Percentiles rank a stretch among this genome's conserved stretches.
Evolutionary conservation across 169 alveolate genomes (phyloP).

Genomic region (Cyclospora cayetanensis): DNA sequence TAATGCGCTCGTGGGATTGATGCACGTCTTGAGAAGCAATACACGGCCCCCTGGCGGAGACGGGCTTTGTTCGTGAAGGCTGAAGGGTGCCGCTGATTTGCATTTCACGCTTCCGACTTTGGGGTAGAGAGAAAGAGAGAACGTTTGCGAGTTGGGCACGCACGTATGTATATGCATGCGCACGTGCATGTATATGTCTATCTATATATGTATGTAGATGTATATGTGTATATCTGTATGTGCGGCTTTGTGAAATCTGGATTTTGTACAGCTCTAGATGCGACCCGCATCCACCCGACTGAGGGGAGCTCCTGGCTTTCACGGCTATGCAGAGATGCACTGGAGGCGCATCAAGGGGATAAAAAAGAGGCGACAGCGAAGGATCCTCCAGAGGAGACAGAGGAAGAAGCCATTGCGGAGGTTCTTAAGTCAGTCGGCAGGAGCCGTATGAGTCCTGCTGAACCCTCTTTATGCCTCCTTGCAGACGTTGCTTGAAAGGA

Average conservation of each 20-base stretch:
- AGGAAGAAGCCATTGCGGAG: constrained; percentile 51
- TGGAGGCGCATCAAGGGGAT: constrained; percentile 76
- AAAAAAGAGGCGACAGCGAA: constrained; percentile 59
- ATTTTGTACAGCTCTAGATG: constrained; percentile 72
- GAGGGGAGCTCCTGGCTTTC: constrained; percentile 78
- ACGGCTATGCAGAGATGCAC: constrained; percentile 79
- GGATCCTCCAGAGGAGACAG: constrained; percentile 26
- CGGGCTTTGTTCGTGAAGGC: too few relatives aligned
- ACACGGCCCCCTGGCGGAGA: too few relatives aligned
- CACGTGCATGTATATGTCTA: not conserved
- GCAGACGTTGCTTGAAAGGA: too few relatives aligned
- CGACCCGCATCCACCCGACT: constrained; percentile 83
- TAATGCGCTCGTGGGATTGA: too few relatives aligned
- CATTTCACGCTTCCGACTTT: too few relatives aligned
- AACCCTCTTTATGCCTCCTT: too few relatives aligned
- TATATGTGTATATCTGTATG: not conserved
- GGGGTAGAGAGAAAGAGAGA: too few relatives aligned
- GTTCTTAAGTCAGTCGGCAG: constrained; percentile 11
- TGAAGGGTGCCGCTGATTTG: too few relatives aligned
- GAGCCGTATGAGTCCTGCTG: not conserved
- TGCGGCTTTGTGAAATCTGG: not conserved
- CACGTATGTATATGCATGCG: too few relatives aligned
- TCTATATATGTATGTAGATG: not conserved
- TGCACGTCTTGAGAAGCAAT: too few relatives aligned
- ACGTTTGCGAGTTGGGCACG: too few relatives aligned